Evolutionary conservation across 2,329 filamentous ascomycete genomes (phyloP).

Genomic region (Ophiostoma angusticollis): DNA sequence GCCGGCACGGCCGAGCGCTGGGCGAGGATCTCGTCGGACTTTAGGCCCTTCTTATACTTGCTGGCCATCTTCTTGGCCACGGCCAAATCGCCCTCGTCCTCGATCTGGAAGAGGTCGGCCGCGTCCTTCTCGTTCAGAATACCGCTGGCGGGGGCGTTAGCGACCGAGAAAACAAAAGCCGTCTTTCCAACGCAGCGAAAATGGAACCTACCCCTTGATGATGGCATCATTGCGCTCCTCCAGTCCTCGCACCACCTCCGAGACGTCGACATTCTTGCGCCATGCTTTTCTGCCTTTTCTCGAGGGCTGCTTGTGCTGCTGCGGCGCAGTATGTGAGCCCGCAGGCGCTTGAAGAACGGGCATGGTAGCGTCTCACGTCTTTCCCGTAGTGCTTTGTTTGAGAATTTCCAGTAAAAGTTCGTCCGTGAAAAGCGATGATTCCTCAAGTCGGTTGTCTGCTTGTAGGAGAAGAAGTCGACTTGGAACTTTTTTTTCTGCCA

Average conservation of each 20-base stretch:
- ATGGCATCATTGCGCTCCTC: conserved; percentile 79
- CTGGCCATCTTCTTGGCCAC: conserved; percentile 52
- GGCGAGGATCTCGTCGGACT: conserved; percentile 82
- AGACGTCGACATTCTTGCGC: conserved; percentile 95
- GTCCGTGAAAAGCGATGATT: too few species aligned
- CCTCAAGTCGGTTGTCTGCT: too few species aligned
- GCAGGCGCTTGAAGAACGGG: conserved; percentile 37
- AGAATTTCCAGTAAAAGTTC: too few species aligned
- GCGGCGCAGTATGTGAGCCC: conserved; percentile 49
- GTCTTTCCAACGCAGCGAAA: conserved; percentile 1
- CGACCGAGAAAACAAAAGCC: too few species aligned
- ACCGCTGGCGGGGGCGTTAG: conserved; percentile 42
- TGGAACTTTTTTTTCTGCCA: too few species aligned
- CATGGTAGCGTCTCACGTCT: conserved; percentile 27
- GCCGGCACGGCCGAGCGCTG: conserved; percentile 71
- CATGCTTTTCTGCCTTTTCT: conserved; percentile 98
- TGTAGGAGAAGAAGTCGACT: not conserved
- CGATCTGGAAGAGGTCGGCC: conserved; percentile 73
- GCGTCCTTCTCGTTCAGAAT: conserved; percentile 73
- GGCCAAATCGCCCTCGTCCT: conserved; percentile 56
- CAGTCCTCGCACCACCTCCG: conserved; percentile 71
- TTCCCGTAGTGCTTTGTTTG: too few species aligned
- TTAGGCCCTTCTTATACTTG: conserved; percentile 56
- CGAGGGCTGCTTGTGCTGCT: conserved; percentile 76
- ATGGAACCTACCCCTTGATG: conserved; percentile 58